Evolutionary conservation across 768 basidiomycete genomes (phyloP).

Genomic region (Porpolomopsis calyptriformis): DNA sequence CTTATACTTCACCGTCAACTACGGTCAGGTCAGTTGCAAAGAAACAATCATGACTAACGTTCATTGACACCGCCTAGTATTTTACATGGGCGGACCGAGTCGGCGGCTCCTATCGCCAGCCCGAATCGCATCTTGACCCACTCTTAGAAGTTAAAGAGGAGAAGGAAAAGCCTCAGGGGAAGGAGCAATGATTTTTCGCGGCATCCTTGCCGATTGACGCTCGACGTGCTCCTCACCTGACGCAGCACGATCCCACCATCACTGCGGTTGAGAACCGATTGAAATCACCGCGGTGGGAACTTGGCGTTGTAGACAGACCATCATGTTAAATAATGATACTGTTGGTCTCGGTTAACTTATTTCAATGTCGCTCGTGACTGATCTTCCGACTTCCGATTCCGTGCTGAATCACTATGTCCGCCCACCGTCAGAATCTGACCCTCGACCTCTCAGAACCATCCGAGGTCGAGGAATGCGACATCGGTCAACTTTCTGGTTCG

Average conservation of each 20-base stretch:
- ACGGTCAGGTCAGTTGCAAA: constrained; percentile 69
- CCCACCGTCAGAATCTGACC: neutral
- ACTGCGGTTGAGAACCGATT: too few species aligned
- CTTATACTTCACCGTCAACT: constrained; percentile 93
- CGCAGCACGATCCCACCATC: too few species aligned
- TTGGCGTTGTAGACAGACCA: too few species aligned
- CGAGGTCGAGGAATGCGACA: neutral
- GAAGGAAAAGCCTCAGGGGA: neutral
- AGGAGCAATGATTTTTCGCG: neutral
- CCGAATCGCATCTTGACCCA: constrained; percentile 75
- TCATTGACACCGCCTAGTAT: constrained; percentile 46
- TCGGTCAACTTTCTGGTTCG: neutral
- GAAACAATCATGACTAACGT: neutral
- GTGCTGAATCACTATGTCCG: neutral
- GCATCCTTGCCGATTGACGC: too few species aligned
- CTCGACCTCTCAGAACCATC: neutral
- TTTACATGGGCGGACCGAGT: constrained; percentile 90
- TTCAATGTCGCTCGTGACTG: too few species aligned
- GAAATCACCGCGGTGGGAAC: too few species aligned
- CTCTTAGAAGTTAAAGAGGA: constrained; percentile 49
- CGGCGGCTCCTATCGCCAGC: constrained; percentile 83
- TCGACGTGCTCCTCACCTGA: too few species aligned
- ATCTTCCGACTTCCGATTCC: too few species aligned
- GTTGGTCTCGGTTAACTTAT: too few species aligned
- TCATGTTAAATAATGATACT: too few species aligned